Evolutionary conservation across 306 rosid species (phyloP), one percentile per base, ranked within the genome.

Genomic region (Acacia acuminata): DNA sequence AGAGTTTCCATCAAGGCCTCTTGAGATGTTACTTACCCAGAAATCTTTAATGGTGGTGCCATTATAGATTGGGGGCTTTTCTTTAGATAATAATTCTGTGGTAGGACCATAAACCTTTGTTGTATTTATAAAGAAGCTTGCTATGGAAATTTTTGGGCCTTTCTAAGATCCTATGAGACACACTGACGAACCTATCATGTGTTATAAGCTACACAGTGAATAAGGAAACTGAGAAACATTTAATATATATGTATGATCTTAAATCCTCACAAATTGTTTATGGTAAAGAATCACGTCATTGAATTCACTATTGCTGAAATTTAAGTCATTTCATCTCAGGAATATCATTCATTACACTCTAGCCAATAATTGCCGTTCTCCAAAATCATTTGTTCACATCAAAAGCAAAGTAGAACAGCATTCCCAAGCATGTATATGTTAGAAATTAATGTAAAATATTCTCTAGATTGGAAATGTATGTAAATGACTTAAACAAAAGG

Each of bases 31-130:
- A 25, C 73, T 56, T 8, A 16, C 9, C 17, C 58, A 8, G 24
- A 30, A 1, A 30, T 30, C 32, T 30, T 30, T 51, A 2, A 75
- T 7, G 1, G 82, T 81, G 3, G 45, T 82, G 14, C 30, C 87
- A 68, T 73, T 76, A 17, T 85, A 91, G 10, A 76, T 78, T 19
- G 89, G 84, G 36, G 86, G 87, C 16, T 84, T 81, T 27, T 87
- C 79, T 83, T 91, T 91, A 2, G 91, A 89, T 76, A 87, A n/a
- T 32, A 91, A 75, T 51, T 91, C 89, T 73, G 88, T 85, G 30
- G 90, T 88, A 1, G 93, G 96, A 75, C 91, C 88, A 73, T 85
- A 90, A 24, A 71, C 53, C 79, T 65, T 87, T 1, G 77, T 72
- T 17, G 76, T 4, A 24, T 85, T 85, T 38, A 76, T 55, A 73